Evolutionary conservation across 2,329 filamentous ascomycete genomes (phyloP), one percentile per base, ranked within the genome.

Genomic region (Trematosphaeria pertusa): DNA sequence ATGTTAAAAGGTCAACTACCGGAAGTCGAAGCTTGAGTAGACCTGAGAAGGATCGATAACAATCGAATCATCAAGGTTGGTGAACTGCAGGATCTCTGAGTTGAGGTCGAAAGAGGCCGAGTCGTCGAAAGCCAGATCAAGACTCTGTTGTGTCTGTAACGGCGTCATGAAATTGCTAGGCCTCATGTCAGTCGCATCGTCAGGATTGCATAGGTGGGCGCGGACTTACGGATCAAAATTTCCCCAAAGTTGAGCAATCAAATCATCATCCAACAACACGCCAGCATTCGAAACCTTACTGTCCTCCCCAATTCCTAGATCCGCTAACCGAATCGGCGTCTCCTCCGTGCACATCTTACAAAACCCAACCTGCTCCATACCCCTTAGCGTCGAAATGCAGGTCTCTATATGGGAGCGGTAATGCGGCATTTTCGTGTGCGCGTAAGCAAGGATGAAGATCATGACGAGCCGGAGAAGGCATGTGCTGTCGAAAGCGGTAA

Each of bases 401-500:
- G 58, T 59, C 34, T 63, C 55, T 18, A 70, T 69, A 17, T 68
- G 52, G 9, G 45, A 40, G 20, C 58, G 61, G 34, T 67, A 67
- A 8, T 64, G 60, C 3, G 58, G 45, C 19, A 51, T 50, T 32
- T 61, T 59, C 5, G 64, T 68, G 28, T 67, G 65, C 5, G 58
- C 61, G 36, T 63, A 70, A 6, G 67, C 67, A 11, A 71, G 56
- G 37, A 71, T 65, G 44, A 70, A 72, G 3, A 72, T 65, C 54
- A 70, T 69, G 24, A 67, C 47, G 15, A 67, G 42, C 5, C 68
- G 59, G 5, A 72, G 52, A 7, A 71, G 45, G 37, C 66, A 67
- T 1, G 68, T 70, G 49, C 67, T 69, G 37, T 72, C 69, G 31
- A 68, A 70, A 4, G 67, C 66, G 2, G 65, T 70, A 1, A 70